Conservation (phyloP, 1,139 yeast species). For the Sugiyamaella paludigena region DNA sequence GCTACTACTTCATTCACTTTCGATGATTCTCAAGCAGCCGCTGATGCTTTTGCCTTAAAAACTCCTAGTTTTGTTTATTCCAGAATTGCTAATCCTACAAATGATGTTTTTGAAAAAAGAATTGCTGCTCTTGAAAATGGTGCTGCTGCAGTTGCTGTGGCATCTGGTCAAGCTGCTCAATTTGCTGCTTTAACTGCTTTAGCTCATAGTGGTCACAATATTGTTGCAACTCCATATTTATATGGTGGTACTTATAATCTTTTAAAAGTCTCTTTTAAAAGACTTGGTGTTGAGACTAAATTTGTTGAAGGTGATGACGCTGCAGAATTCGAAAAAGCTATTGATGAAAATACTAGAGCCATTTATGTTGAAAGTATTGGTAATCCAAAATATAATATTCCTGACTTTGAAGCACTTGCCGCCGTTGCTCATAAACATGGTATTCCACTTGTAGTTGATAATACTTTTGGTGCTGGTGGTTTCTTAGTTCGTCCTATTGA, state of each 20-base stretch:
- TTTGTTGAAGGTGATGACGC: slow-evolving; percentile 76
- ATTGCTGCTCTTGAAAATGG: slow-evolving; percentile 93
- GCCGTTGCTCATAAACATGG: slow-evolving; percentile 85
- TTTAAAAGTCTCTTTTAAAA: slow-evolving; percentile 85
- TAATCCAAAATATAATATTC: slow-evolving; percentile 89
- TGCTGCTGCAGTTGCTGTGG: slow-evolving; percentile 81
- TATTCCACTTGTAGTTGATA: slow-evolving; percentile 89
- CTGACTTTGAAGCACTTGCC: slow-evolving; percentile 78
- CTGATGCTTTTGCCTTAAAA: slow-evolving; percentile 81
- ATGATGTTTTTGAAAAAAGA: slow-evolving; percentile 84
- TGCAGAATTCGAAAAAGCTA: slow-evolving; percentile 66
- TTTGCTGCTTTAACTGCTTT: slow-evolving; percentile 77
- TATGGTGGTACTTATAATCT: slow-evolving; percentile 98
- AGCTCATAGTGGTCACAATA: slow-evolving; percentile 86
- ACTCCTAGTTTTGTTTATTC: slow-evolving; percentile 84
- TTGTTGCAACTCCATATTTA: slow-evolving; percentile 80
- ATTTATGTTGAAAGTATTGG: slow-evolving; percentile 89
- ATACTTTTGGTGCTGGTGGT: slow-evolving; percentile 98
- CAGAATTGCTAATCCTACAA: slow-evolving; percentile 90
- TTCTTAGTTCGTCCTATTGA: slow-evolving; percentile 79
- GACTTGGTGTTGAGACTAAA: slow-evolving; percentile 79
- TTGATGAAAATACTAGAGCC: slow-evolving; percentile 86
- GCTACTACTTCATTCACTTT: slow-evolving; percentile 70
- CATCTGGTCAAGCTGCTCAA: slow-evolving; percentile 97
- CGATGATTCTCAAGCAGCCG: slow-evolving; percentile 85